Evolutionary conservation across 1,284 basidiomycete genomes (phyloP), one percentile per base, ranked within the genome.

Genomic region (Phellopilus nigrolimitatus): DNA sequence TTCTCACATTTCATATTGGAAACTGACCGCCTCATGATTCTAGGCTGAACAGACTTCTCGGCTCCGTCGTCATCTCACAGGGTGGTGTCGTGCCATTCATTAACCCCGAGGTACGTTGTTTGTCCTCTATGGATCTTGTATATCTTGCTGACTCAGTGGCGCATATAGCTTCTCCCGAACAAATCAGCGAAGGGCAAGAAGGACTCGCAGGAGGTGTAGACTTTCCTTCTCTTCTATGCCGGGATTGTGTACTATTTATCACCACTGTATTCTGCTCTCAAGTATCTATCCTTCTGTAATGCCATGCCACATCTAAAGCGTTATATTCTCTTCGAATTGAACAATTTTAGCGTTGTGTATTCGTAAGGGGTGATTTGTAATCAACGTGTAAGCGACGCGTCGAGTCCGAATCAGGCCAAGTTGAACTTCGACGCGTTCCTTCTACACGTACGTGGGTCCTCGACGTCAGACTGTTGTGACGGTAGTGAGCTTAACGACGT

Each of bases 21-120:
- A 54, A 53, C 50, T 61, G 19, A 55, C 43, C 27, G 6, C 13
- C n/a, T 47, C 27, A n/a, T n/a, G n/a, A n/a, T n/a, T n/a, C n/a
- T n/a, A 82, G 80, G 62, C 65, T 87, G 62, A 81, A 83, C 69
- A 86, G 81, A 63, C 78, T 88, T 40, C 78, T 91, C 56, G 88
- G 88, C 28, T 74, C 80, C 60, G 88, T 91, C 60, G 82, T 88
- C 66, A 91, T 92, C 76, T 89, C 85, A 37, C 88, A 91, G 68
- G 89, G 89, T 73, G 88, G 88, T 82, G 89, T 91, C 59, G 79
- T 93, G 47, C 90, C 90, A 56, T 67, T 68, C 59, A 76, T 76
- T 60, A 70, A 74, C 62, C 69, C 74, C 43, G 72, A 71, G 60
- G 69, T 72, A 53, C 17, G 68, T 13, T 48, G 3, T 44, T 19